Evolutionary conservation across 1,284 basidiomycete species (phyloP).

Genomic region (Ceratobasidium sp.): DNA sequence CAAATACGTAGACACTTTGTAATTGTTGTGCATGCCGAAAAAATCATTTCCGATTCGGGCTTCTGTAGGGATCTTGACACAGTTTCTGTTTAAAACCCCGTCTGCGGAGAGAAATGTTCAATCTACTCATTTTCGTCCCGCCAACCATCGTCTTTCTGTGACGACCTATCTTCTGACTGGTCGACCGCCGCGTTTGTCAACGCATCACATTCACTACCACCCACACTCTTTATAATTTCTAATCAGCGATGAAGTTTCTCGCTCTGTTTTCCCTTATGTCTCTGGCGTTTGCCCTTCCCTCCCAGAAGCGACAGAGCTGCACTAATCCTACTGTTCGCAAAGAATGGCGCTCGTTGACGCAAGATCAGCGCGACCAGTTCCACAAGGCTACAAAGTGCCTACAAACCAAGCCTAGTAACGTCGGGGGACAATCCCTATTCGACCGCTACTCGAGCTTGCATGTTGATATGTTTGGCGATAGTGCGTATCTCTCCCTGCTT

Average conservation of each 20-base stretch:
- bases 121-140: background rate
- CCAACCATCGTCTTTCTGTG: background rate
- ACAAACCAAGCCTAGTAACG: slow-evolving; percentile 4
- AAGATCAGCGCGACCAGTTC: slow-evolving; percentile 25
- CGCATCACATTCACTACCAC: slow-evolving; percentile 22
- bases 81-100: too few species aligned
- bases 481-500: background rate
- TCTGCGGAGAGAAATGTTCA: too few species aligned
- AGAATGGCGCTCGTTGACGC: slow-evolving; percentile 23
- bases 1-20: background rate
- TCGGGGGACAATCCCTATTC: background rate
- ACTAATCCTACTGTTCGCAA: background rate
- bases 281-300: slow-evolving; percentile 1
- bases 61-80: slow-evolving; percentile 1
- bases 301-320: slow-evolving; percentile 11
- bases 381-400: slow-evolving; percentile 36
- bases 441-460: slow-evolving; percentile 28
- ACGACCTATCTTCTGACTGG: slow-evolving; percentile 8
- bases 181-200: slow-evolving; percentile 16
- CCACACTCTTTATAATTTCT: slow-evolving; percentile 7
- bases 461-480: slow-evolving; percentile 21
- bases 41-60: background rate
- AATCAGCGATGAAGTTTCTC: slow-evolving; percentile 5
- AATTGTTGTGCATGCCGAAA: background rate
- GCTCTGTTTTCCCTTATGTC: slow-evolving; percentile 1